phyloP scores from a whole-genome alignment of 2,329 filamentous ascomycete species.

The Lasiodiplodia sp. region DNA sequence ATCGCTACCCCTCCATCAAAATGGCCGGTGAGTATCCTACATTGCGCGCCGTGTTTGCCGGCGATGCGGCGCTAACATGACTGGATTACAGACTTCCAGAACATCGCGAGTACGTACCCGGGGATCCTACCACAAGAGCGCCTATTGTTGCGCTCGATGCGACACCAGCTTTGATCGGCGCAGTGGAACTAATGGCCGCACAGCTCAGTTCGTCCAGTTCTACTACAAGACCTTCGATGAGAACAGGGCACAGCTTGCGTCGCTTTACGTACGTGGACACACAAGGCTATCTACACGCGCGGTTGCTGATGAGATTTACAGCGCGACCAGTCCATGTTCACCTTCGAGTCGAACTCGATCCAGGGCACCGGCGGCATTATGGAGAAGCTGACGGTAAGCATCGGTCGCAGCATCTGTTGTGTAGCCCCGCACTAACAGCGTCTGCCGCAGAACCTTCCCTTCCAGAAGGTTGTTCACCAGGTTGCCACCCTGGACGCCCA shows the following conservation, averaged over 20 bases:
- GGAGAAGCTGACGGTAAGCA: conserved; percentile 79
- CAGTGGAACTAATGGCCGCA: conserved; percentile 6
- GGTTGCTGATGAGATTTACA: conserved; percentile 45
- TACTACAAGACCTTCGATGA: conserved; percentile 90
- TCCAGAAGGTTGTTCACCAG: conserved; percentile 81
- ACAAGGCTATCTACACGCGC: not conserved
- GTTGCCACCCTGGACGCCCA: conserved; percentile 83
- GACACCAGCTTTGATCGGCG: not conserved
- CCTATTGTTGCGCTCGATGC: not conserved
- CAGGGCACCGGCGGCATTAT: conserved; percentile 72
- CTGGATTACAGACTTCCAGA: conserved; percentile 45
- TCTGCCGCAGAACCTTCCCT: conserved; percentile 73
- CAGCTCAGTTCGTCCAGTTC: conserved; percentile 77
- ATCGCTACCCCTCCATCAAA: conserved; percentile 2
- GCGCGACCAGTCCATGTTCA: conserved; percentile 88
- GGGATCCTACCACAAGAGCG: not conserved
- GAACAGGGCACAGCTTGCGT: conserved; percentile 68
- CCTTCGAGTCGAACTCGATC: conserved; percentile 78
- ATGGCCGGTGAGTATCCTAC: conserved; percentile 26
- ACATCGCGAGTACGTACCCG: conserved; percentile 51
- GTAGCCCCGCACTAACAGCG: conserved; percentile 11
- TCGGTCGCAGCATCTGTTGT: not conserved
- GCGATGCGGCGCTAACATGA: conserved; percentile 14
- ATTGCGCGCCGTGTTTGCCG: conserved; percentile 12
- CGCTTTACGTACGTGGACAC: conserved; percentile 78